These are phyloP conservation scores for Cladosporium sp. DNA, from an alignment of 2,329 filamentous ascomycete species.

Conservation along the genomic window DNA sequence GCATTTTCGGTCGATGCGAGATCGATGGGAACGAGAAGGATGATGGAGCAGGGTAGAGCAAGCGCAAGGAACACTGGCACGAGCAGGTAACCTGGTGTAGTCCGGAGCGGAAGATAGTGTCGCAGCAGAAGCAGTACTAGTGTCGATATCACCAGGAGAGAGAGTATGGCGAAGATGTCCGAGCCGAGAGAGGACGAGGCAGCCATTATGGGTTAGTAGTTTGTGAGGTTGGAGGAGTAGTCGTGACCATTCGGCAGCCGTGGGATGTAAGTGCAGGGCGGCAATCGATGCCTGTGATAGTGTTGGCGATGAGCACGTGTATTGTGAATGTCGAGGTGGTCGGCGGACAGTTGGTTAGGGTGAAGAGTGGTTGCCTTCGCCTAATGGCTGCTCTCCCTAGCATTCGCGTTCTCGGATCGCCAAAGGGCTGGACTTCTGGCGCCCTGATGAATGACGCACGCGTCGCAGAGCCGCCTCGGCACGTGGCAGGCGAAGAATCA, in stretches of 20 bases:
- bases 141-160: conserved; percentile 69
- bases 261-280: background rate
- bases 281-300: background rate
- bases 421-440: background rate
- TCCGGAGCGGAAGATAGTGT: conserved; percentile 83
- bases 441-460: background rate
- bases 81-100: conserved; percentile 83
- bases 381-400: background rate
- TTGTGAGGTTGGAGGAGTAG: background rate
- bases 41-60: conserved; percentile 83
- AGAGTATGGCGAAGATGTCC: conserved; percentile 68
- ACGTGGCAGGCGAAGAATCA: background rate
- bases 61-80: conserved; percentile 95
- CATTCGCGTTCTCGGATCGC: background rate
- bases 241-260: conserved; percentile 11
- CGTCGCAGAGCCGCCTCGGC: background rate
- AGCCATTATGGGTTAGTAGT: conserved; percentile 30
- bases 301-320: background rate
- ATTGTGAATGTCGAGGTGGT: no score
- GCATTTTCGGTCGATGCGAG: conserved; percentile 70
- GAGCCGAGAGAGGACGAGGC: conserved; percentile 67
- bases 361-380: no score
- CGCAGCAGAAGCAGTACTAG: conserved; percentile 80
- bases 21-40: conserved; percentile 91
- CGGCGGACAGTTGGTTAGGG: no score